phyloP scores from a whole-genome alignment of 2,329 filamentous ascomycete genomes.

The Fusarium sp. region DNA sequence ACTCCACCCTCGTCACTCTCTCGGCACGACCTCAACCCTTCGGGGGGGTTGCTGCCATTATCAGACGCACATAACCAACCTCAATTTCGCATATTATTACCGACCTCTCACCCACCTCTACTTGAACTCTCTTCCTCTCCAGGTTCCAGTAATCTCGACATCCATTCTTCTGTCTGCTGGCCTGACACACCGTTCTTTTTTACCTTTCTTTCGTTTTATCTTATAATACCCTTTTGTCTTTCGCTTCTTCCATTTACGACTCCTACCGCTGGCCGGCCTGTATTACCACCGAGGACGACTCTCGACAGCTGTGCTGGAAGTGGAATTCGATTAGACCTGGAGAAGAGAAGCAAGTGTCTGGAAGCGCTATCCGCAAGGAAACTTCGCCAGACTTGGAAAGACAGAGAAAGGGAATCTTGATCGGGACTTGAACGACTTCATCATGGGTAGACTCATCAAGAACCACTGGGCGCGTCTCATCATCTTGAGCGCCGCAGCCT shows the following conservation, averaged over 20 bases:
- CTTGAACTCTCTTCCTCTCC: slow-evolving; percentile 2
- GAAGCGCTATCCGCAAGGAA: slow-evolving; percentile 11
- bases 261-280: slow-evolving; percentile 33
- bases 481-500: slow-evolving; percentile 82
- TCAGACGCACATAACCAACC: slow-evolving; percentile 6
- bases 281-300: slow-evolving; percentile 18
- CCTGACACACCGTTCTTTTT: slow-evolving; percentile 21
- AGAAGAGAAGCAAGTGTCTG: slow-evolving; percentile 12
- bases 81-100: slow-evolving; percentile 28
- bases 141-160: slow-evolving; percentile 10
- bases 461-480: slow-evolving; percentile 99
- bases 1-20: slow-evolving; percentile 14
- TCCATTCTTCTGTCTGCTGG: slow-evolving; percentile 33
- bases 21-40: slow-evolving; percentile 24
- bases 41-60: slow-evolving; percentile 21
- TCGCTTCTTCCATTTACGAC: slow-evolving; percentile 9
- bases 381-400: neutral
- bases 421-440: slow-evolving; percentile 33
- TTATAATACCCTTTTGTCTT: slow-evolving; percentile 2
- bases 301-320: slow-evolving; percentile 16
- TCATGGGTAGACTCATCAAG: slow-evolving; percentile 98
- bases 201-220: slow-evolving; percentile 9
- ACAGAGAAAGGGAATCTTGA: slow-evolving; percentile 19
- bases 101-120: slow-evolving; percentile 10
- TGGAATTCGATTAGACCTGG: slow-evolving; percentile 24